Evolutionary conservation across 371 early-diverging fungal species (phyloP).

Genomic region (Rhizopus arrhizus): DNA sequence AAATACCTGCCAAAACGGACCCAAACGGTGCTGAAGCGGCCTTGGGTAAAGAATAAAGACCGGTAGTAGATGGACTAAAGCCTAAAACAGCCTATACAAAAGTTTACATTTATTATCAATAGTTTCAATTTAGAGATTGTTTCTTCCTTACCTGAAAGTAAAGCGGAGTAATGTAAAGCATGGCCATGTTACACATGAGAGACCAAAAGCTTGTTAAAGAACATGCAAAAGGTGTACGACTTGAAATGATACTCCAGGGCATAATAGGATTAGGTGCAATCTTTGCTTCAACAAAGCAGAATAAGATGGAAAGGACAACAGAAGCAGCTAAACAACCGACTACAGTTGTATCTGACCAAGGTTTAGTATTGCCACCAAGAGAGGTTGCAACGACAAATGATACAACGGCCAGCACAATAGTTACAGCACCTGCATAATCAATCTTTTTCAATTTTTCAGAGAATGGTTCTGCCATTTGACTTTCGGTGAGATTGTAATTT

Average conservation of each 20-base stretch:
- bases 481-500: conserved; percentile 41
- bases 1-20: conserved; percentile 42
- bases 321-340: conserved; percentile 53
- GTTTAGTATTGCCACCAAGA: conserved; percentile 61
- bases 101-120: neutral
- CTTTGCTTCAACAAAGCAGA: conserved; percentile 60
- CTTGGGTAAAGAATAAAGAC: conserved; percentile 46
- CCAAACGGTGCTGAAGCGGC: conserved; percentile 38
- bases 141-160: conserved; percentile 30
- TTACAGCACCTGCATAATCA: conserved; percentile 63
- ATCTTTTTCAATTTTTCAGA: conserved; percentile 48
- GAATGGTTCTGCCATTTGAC: conserved; percentile 16
- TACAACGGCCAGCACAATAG: conserved; percentile 53
- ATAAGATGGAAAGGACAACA: conserved; percentile 43
- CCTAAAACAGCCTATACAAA: conserved; percentile 35
- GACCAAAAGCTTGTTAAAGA: conserved; percentile 33
- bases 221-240: conserved; percentile 32
- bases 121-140: too few species aligned
- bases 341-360: conserved; percentile 62
- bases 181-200: conserved; percentile 31
- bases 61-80: conserved; percentile 41
- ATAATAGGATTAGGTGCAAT: conserved; percentile 65
- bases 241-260: conserved; percentile 39
- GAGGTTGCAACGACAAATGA: conserved; percentile 59
- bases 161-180: conserved; percentile 32